Evolutionary conservation across 2,329 filamentous ascomycete species (phyloP), one percentile per base, ranked within the genome.

Genomic region (Sporothrix brunneoviolacea): DNA sequence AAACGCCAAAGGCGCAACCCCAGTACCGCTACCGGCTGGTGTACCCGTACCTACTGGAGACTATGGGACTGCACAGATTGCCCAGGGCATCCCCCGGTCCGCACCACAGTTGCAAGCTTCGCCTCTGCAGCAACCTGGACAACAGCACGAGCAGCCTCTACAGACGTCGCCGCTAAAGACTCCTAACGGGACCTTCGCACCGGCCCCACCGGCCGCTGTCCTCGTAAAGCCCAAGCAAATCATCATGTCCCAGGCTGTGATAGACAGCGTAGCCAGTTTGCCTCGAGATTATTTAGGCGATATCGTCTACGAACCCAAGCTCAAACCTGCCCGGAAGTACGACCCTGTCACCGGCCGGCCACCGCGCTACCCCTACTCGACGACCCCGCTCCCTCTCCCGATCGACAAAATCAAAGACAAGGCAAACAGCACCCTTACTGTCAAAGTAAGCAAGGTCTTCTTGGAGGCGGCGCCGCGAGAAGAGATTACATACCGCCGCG

Each of bases 371-470:
- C 59, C 64, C 1, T 69, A 60, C 56, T 51, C 60, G 5, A 77
- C 77, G 0, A 80, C 73, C 3, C 88, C 86, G 0, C 83, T 78
- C 48, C 86, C 87, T 0, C 72, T 96, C 1, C 91, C 91, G 0
- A 79, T 80, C 54, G 88, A 91, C 36, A 71, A 76, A 57, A 82
- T 83, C 49, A 70, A 85, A 56, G 82, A 79, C 39, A 87, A 88
- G 53, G 85, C 91, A 58, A 97, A 97, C 60, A 95, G 89, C 64
- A 94, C 88, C 0, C 82, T 94, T 55, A 96, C 89, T 0, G 78
- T 98, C 54, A 88, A 93, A 60, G 83, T 98, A 7, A 86, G 91
- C 2, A 82, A 86, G 24, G 80, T 86, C 42, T 89, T 93, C 60
- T 72, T 98, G 8, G 80, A 79, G 8, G 67, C 80, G 0, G 69